Conservation (phyloP, 1,284 basidiomycete genomes). For the Puccinia hordei region DNA sequence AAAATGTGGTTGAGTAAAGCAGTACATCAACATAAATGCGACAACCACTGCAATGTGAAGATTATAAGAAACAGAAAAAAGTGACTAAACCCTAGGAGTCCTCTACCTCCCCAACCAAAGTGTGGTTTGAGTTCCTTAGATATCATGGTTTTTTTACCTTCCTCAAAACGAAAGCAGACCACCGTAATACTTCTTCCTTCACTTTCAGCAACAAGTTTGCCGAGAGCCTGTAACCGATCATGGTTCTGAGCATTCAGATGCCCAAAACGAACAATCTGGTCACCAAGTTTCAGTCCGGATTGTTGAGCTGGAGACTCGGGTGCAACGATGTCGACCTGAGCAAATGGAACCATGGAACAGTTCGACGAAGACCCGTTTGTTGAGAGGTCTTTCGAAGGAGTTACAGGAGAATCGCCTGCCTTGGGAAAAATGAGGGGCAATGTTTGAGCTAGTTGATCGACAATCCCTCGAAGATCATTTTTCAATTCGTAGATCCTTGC, state of each 20-base stretch:
- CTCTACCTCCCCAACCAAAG: slow-evolving; percentile 45
- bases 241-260: slow-evolving; percentile 15
- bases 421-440: slow-evolving; percentile 17
- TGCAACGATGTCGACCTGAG: slow-evolving; percentile 28
- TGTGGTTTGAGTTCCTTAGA: slow-evolving; percentile 24
- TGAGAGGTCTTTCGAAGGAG: background rate
- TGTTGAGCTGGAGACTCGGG: slow-evolving; percentile 22
- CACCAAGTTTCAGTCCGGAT: slow-evolving; percentile 11
- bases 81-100: slow-evolving; percentile 26
- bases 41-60: background rate
- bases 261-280: slow-evolving; percentile 37
- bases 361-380: background rate
- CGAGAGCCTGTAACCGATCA: slow-evolving; percentile 28
- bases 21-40: background rate
- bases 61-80: background rate
- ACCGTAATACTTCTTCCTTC: slow-evolving; percentile 23
- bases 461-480: slow-evolving; percentile 14
- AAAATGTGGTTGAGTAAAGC: background rate
- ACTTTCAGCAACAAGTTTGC: slow-evolving; percentile 1
- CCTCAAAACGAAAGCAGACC: slow-evolving; percentile 32
- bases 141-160: slow-evolving; percentile 27
- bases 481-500: slow-evolving; percentile 36
- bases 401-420: background rate
- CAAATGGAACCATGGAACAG: slow-evolving; percentile 32
- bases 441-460: slow-evolving; percentile 25